Evolutionary conservation across 495 filamentous ascomycete species (phyloP).

Genomic region (Penicillium simplicissimum): DNA sequence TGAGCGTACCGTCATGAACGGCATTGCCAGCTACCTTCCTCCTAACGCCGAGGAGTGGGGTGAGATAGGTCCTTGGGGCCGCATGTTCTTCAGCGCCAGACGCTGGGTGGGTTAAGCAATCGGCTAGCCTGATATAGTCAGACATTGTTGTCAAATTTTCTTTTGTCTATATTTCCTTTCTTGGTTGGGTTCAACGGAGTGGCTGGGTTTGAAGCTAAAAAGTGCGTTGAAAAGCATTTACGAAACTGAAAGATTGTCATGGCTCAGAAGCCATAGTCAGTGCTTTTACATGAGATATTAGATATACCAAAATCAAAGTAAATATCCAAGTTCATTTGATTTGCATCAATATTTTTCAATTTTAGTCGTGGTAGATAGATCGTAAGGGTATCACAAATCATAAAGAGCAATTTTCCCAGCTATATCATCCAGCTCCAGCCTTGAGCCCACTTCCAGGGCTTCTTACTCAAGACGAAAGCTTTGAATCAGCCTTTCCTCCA

Average conservation of each 20-base stretch:
- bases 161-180: slow-evolving; percentile 17
- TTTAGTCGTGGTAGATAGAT: slow-evolving; percentile 5
- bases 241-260: slow-evolving; percentile 3
- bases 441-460: neutral
- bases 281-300: slow-evolving; percentile 9
- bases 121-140: neutral
- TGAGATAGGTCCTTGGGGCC: slow-evolving; percentile 84
- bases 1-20: slow-evolving; percentile 84
- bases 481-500: slow-evolving; percentile 27
- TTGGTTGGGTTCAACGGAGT: slow-evolving; percentile 15
- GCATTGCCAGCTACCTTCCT: slow-evolving; percentile 77
- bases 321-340: slow-evolving; percentile 5
- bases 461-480: neutral
- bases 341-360: neutral
- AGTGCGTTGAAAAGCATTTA: slow-evolving; percentile 18
- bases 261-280: slow-evolving; percentile 4
- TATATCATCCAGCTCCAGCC: neutral
- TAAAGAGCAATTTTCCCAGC: slow-evolving; percentile 6
- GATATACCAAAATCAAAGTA: slow-evolving; percentile 19
- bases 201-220: slow-evolving; percentile 6
- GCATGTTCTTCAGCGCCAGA: slow-evolving; percentile 77
- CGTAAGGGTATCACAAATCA: slow-evolving; percentile 11
- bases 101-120: slow-evolving; percentile 73
- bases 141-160: slow-evolving; percentile 3
- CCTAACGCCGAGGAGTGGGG: slow-evolving; percentile 70